Base-by-base conservation (phyloP, 441 rosid genomes). In the Mallotus japonicus region DNA sequence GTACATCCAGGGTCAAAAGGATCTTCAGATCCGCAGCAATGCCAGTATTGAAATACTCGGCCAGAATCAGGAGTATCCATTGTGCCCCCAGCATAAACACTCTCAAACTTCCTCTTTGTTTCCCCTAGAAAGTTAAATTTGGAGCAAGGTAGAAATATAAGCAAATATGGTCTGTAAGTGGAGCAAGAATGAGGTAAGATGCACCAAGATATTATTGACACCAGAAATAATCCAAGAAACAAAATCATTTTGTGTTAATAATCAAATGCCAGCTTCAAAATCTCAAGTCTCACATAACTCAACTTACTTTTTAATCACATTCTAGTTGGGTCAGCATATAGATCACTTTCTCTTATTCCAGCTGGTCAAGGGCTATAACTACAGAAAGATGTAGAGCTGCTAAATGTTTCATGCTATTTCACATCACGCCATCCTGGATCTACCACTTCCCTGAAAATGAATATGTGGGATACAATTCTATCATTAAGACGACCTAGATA, bases 21-120 rank as follows among this genome's bases (percentile, higher is more conserved):
- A 74, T 94, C 95, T 81, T 92, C 97, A 50, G 94, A 88, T 4
- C 94, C 97, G 85, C 97, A 92, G 79, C 99, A 94, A 81, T 90
- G 99, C 99, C 99, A 90, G 71, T 92, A 94, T 60, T 92, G 92
- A 70, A 80, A 79, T 62, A 94, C 89, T 70, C 82, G 59, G 50
- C 99, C 97, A 1, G 92, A 85, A 70, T 85, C 88, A 3, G 95
- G 92, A 47, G 97, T 89, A 72, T 87, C 78, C 96, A 94, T 83
- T 37, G 97, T 90, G 59, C 97, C 97, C 58, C 96, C 92, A 1
- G 82, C 5, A 76, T 90, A 85, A 7, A 90, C 99, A 56, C 97
- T 89, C 85, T 92, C 97, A 51, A 94, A 92, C 75, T 94, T 94
- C 83, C 97, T 89, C 87, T 83, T 90, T 32, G 96, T 93, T 83